A percentile compares a stretch with the other conserved stretches of the same genome.
phyloP scores from a whole-genome alignment of 2,329 filamentous ascomycete species.

The Malbranchea cinnamomea region DNA sequence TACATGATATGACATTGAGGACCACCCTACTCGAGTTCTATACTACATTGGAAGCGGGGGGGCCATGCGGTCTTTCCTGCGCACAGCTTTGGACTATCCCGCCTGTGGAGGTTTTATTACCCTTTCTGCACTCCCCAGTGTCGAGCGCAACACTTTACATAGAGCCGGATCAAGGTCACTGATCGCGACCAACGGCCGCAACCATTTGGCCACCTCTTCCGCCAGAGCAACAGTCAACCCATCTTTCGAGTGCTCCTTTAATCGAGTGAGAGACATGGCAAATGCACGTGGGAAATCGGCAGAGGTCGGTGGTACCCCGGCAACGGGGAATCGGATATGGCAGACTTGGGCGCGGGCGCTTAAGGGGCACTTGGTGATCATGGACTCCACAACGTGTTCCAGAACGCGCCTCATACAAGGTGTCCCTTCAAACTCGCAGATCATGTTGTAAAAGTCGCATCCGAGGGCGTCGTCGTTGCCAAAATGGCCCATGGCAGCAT shows the following conservation, averaged over 20 bases:
- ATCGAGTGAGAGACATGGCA: slow-evolving; percentile 45
- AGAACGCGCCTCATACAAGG: slow-evolving; percentile 52
- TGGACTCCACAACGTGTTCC: slow-evolving; percentile 53
- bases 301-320: slow-evolving; percentile 48
- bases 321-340: slow-evolving; percentile 54
- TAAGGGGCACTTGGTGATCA: slow-evolving; percentile 45
- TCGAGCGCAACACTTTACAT: slow-evolving; percentile 34
- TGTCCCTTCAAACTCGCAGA: slow-evolving; percentile 53
- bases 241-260: slow-evolving; percentile 39
- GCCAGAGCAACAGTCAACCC: slow-evolving; percentile 24
- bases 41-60: too few relatives aligned
- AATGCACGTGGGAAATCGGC: slow-evolving; percentile 60
- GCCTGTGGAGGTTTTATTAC: slow-evolving; percentile 1
- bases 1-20: too few relatives aligned
- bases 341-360: slow-evolving; percentile 53
- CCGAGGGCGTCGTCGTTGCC: slow-evolving; percentile 52
- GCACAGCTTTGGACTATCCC: slow-evolving; percentile 2
- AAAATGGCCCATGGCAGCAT: slow-evolving; percentile 65
- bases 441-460: slow-evolving; percentile 66
- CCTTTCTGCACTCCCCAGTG: slow-evolving; percentile 21
- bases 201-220: slow-evolving; percentile 33
- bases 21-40: too few relatives aligned
- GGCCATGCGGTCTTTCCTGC: too few relatives aligned
- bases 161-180: slow-evolving; percentile 39
- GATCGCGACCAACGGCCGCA: slow-evolving; percentile 31